phyloP scores from a whole-genome alignment of 2,329 filamentous ascomycete species.

The Zalaria sp. region DNA sequence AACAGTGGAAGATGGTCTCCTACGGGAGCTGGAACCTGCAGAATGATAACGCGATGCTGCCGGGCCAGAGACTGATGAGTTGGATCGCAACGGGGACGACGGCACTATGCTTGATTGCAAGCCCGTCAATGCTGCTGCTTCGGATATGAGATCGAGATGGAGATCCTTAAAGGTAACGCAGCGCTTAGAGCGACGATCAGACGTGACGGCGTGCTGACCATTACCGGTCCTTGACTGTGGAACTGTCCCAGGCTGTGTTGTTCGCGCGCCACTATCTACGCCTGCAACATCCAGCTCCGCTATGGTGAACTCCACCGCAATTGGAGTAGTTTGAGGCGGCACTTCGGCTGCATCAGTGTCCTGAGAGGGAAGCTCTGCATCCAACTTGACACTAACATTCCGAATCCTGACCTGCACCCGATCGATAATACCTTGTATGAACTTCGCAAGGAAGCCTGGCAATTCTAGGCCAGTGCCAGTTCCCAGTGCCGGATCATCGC shows the following conservation, averaged over 20 bases:
- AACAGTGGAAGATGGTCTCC: too few relatives aligned
- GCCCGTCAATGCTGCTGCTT: background rate
- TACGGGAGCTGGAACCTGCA: background rate
- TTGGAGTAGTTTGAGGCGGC: background rate
- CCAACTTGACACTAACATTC: conserved; percentile 51
- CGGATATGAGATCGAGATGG: background rate
- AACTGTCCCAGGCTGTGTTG: too few relatives aligned
- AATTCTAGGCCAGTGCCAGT: conserved; percentile 57
- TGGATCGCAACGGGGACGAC: background rate
- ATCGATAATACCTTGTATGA: conserved; percentile 61
- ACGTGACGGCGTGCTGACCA: too few relatives aligned
- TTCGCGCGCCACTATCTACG: background rate
- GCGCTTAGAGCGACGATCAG: background rate
- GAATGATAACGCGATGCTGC: background rate
- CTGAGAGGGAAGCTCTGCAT: conserved; percentile 19
- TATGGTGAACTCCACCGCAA: background rate
- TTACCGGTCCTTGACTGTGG: too few relatives aligned
- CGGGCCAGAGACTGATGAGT: too few relatives aligned
- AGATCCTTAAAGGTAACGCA: background rate
- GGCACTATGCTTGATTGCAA: background rate
- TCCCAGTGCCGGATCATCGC: conserved; percentile 48
- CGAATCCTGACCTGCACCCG: conserved; percentile 53
- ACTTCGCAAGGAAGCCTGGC: conserved; percentile 55
- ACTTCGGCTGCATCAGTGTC: background rate
- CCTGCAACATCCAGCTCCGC: background rate